phyloP scores from a whole-genome alignment of 2,329 filamentous ascomycete species.

The Penicillium olsonii region DNA sequence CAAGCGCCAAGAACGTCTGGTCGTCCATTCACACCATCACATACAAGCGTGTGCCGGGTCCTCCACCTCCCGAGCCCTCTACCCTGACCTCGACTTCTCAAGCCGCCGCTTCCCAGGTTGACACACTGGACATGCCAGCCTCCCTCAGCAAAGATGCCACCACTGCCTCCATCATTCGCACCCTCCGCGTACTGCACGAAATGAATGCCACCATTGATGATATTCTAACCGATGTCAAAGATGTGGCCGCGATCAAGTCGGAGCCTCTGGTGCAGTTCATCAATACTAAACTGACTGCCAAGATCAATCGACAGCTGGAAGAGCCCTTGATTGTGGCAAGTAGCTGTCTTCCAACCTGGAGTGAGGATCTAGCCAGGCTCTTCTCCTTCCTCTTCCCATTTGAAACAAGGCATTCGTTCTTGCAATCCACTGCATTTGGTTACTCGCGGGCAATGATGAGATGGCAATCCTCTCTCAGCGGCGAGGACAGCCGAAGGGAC shows the following conservation, averaged over 20 bases:
- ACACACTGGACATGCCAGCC: conserved; percentile 66
- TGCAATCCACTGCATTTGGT: conserved; percentile 97
- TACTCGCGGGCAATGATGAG: conserved; percentile 96
- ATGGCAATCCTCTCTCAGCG: conserved; percentile 89
- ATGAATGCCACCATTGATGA: conserved; percentile 93
- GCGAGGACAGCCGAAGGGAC: conserved; percentile 78
- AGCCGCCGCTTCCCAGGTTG: conserved; percentile 52
- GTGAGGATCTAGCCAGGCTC: conserved; percentile 86
- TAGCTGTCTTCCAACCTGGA: conserved; percentile 94
- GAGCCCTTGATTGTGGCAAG: conserved; percentile 96
- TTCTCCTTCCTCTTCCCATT: conserved; percentile 99
- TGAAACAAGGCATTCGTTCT: conserved; percentile 92
- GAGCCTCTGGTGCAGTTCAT: conserved; percentile 93
- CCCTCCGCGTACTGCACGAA: conserved; percentile 88
- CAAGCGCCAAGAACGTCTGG: conserved; percentile 78
- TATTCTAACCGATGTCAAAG: conserved; percentile 76
- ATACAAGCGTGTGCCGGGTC: conserved; percentile 82
- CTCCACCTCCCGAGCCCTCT: conserved; percentile 71
- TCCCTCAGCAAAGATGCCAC: conserved; percentile 81
- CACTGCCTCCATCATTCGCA: conserved; percentile 80
- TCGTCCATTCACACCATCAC: conserved; percentile 87
- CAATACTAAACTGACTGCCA: conserved; percentile 97
- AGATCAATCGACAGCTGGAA: conserved; percentile 93
- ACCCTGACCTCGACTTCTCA: conserved; percentile 59
- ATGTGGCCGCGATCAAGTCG: conserved; percentile 67